Evolutionary conservation across 306 rosid species (phyloP).

Genomic region (Cyclanthera cordifolia): DNA sequence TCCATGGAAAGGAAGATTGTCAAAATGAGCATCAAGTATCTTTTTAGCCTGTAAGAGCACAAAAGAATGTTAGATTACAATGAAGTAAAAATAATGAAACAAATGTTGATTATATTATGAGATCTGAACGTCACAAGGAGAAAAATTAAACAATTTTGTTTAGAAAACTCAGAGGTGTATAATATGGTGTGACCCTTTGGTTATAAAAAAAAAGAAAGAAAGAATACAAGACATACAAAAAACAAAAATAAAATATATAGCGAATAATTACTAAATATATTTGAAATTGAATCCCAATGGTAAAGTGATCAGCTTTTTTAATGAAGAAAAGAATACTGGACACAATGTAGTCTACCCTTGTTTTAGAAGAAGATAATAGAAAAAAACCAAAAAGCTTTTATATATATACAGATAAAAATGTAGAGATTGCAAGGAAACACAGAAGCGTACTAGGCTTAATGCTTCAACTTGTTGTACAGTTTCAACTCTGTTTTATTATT

Average conservation of each 20-base stretch:
- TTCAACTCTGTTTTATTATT: neutral
- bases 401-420: neutral
- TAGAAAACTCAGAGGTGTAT: neutral
- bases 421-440: neutral
- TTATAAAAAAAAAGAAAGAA: no score
- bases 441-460: neutral
- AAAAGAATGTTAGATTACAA: constrained; percentile 22
- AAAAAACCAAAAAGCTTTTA: neutral
- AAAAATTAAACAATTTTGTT: neutral
- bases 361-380: neutral
- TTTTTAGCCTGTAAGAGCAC: constrained; percentile 51
- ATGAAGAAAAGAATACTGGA: neutral
- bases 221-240: no score
- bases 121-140: neutral
- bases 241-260: no score
- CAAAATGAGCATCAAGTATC: constrained; percentile 48
- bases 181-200: neutral
- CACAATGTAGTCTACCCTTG: neutral
- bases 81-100: constrained; percentile 10
- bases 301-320: neutral
- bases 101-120: neutral
- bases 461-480: neutral
- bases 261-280: no score
- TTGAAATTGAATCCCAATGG: neutral
- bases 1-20: constrained; percentile 88